Evolutionary conservation across 441 rosid genomes (phyloP).

Genomic region (California macrophylla): DNA sequence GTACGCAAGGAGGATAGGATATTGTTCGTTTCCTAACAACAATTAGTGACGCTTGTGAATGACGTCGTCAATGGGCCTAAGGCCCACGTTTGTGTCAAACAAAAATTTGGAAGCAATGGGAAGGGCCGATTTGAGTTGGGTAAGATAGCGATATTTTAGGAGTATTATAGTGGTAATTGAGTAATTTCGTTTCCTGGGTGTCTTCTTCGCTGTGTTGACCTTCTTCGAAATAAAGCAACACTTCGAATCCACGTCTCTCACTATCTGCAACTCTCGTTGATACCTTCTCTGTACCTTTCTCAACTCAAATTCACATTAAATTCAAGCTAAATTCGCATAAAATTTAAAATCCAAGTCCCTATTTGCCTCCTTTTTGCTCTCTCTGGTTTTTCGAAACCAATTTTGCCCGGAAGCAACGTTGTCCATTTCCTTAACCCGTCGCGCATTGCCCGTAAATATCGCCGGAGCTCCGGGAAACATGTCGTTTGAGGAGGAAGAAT

Average conservation of each 20-base stretch:
- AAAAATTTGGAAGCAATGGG: too few species aligned
- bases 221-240: not conserved
- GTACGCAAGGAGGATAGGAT: not conserved
- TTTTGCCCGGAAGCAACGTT: too few species aligned
- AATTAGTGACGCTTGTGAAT: not conserved
- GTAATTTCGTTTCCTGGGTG: not conserved
- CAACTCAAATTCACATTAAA: slow-evolving; percentile 2
- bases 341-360: not conserved
- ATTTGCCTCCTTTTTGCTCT: not conserved
- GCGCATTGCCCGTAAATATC: not conserved
- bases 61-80: not conserved
- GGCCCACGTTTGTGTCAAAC: not conserved
- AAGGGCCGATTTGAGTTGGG: too few species aligned
- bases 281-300: slow-evolving; percentile 7
- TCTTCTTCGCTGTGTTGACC: not conserved
- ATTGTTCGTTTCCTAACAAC: not conserved
- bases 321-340: not conserved
- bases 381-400: not conserved
- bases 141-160: too few species aligned
- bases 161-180: not conserved
- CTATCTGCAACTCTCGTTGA: slow-evolving; percentile 10
- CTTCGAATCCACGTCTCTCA: slow-evolving; percentile 26
- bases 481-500: slow-evolving; percentile 83
- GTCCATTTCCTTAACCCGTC: not conserved
- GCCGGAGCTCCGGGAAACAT: slow-evolving; percentile 18